phyloP scores from a whole-genome alignment of 2,329 filamentous ascomycete genomes.

The Alternaria gaisen region DNA sequence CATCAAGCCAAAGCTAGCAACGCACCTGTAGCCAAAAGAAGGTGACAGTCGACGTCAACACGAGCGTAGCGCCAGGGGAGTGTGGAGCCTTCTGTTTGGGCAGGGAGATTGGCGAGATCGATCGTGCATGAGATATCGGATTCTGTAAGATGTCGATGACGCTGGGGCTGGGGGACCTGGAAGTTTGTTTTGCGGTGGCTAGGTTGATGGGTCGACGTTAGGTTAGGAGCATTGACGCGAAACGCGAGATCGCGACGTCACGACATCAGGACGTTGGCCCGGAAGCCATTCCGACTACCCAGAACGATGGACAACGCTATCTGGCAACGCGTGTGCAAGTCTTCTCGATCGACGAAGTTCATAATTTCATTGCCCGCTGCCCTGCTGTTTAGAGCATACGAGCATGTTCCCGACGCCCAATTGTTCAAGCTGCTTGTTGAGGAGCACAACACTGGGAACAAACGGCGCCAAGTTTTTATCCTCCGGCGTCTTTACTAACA shows the following conservation, averaged over 20 bases:
- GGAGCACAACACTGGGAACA: not conserved
- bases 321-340: not conserved
- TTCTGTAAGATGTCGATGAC: slow-evolving; percentile 26
- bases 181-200: slow-evolving; percentile 23
- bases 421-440: not conserved
- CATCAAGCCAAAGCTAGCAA: not conserved
- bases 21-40: slow-evolving; percentile 8
- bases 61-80: slow-evolving; percentile 34
- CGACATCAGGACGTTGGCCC: slow-evolving; percentile 13
- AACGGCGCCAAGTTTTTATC: not conserved
- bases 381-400: not conserved
- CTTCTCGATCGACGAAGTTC: not conserved
- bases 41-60: slow-evolving; percentile 33
- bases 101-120: slow-evolving; percentile 36
- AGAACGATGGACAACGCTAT: not conserved
- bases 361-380: not conserved
- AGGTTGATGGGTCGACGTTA: slow-evolving; percentile 19
- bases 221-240: slow-evolving; percentile 26
- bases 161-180: slow-evolving; percentile 10
- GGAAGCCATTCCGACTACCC: slow-evolving; percentile 17
- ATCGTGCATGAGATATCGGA: slow-evolving; percentile 26
- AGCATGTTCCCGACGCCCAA: not conserved
- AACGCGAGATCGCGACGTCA: slow-evolving; percentile 29
- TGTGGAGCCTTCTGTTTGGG: slow-evolving; percentile 22
- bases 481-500: not conserved